phyloP scores from a whole-genome alignment of 768 basidiomycete genomes.

The Amanita fuliginea region DNA sequence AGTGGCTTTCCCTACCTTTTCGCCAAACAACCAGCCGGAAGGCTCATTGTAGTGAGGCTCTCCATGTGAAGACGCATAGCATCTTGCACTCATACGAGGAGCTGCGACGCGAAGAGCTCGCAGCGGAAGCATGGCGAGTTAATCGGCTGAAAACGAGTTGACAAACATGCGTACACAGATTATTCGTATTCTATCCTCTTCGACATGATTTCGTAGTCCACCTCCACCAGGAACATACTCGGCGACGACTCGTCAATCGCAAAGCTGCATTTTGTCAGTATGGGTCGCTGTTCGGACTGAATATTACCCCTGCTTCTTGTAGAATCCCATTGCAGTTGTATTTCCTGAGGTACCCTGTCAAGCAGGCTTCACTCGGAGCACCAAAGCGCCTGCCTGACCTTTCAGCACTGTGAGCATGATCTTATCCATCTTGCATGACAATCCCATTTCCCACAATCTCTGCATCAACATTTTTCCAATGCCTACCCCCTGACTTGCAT shows the following conservation, averaged over 20 bases:
- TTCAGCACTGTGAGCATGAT: conserved; percentile 69
- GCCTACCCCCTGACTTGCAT: conserved; percentile 34
- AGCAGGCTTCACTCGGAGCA: background rate
- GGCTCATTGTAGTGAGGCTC: conserved; percentile 86
- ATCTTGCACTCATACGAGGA: conserved; percentile 26
- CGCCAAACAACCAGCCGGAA: conserved; percentile 77
- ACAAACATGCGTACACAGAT: conserved; percentile 9
- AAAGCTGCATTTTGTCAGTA: conserved; percentile 29
- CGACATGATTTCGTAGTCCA: conserved; percentile 37
- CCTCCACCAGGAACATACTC: conserved; percentile 21
- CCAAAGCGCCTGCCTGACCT: conserved; percentile 9
- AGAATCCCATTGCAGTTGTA: conserved; percentile 31
- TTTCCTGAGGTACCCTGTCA: conserved; percentile 9
- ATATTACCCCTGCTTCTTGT: conserved; percentile 41
- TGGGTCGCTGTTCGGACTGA: background rate
- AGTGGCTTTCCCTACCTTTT: conserved; percentile 49
- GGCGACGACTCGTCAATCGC: conserved; percentile 42
- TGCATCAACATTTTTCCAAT: conserved; percentile 47
- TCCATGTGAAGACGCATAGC: conserved; percentile 56
- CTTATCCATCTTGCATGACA: conserved; percentile 49
- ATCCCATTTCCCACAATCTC: conserved; percentile 37
- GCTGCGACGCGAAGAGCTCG: conserved; percentile 32
- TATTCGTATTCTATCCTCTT: conserved; percentile 15
- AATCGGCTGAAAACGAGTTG: background rate
- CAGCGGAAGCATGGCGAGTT: conserved; percentile 30